Base-by-base conservation (phyloP, 441 rosid genomes). In the Erodium chrysanthum region DNA sequence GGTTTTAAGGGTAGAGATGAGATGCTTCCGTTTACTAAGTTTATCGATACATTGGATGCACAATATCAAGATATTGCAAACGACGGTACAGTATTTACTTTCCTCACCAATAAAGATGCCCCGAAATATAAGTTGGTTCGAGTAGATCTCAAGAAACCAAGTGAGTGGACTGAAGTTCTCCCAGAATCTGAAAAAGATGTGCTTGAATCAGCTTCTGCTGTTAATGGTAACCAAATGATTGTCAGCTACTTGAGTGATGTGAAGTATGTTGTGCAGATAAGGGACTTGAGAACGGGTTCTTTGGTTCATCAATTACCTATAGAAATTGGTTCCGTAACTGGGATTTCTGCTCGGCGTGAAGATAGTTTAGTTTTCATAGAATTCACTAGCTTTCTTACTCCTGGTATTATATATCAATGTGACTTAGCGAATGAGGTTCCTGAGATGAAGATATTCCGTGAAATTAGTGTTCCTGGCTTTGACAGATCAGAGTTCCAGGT, bases 211-310 rank as follows among this genome's bases (percentile, higher is more conserved):
- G 96, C 86, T 46, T 35, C 46, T 68, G 89, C 92, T 50, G 91
- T 88, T 69, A 88, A 88, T 78, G 82, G 70, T 46, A 81, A 83
- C 78, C 85, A 86, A 76, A 76, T 94, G 80, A 85, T 91, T 29
- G 70, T 84, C 46, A 84, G 90, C 76, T 91, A 94, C 84, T 81
- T 94, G 82, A 90, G 96, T 72, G 97, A 90, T 72, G 97, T 88
- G 66, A 90, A 90, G 81, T 79, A 84, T 75, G 84, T 83, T 68
- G 48, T 94, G 73, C 96, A 94, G 75, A 78, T 91, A 68, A 87
- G 95, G 82, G 96, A 94, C 76, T 77, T 91, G 74, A 74, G 81
- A 75, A 82, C 91, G 64, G 97, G 97, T 66, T 82, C 87, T 37
- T 69, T 90, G 73, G 81, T 88, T 78, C 96, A 91, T 76, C 85